phyloP scores from a whole-genome alignment of 2,329 filamentous ascomycete species.

The Pseudofabraea citricarpa region DNA sequence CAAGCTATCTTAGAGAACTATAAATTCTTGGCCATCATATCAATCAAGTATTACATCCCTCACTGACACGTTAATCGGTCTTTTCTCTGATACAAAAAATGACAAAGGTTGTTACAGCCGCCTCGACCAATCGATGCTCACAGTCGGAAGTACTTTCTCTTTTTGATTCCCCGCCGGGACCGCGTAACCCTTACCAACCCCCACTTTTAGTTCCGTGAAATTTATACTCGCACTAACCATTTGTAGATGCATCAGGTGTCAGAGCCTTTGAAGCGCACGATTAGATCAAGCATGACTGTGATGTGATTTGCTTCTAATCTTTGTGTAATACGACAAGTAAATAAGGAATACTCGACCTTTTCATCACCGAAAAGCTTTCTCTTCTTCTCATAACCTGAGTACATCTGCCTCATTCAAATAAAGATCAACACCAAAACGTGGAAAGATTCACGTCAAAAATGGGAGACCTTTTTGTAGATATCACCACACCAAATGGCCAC shows the following conservation, averaged over 20 bases:
- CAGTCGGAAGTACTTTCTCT: not conserved
- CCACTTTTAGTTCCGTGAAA: too few species aligned
- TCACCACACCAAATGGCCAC: constrained; percentile 60
- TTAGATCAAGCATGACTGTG: not conserved
- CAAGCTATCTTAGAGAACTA: not conserved
- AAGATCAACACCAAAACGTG: not conserved
- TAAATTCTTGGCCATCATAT: too few species aligned
- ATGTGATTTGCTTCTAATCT: not conserved
- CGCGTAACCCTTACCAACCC: not conserved
- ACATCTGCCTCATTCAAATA: not conserved
- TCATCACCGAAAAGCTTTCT: not conserved
- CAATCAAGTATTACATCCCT: too few species aligned
- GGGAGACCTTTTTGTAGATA: not conserved
- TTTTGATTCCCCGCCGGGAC: not conserved
- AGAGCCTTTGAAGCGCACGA: constrained; percentile 6
- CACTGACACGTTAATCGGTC: too few species aligned
- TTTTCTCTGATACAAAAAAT: too few species aligned
- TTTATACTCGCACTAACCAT: too few species aligned
- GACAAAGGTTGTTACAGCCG: too few species aligned
- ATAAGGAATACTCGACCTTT: not conserved
- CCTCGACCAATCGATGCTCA: not conserved
- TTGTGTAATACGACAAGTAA: too few species aligned
- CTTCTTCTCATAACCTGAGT: not conserved
- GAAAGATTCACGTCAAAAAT: not conserved
- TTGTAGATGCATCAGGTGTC: not conserved